Base-by-base conservation (phyloP, 2,329 filamentous ascomycete genomes). In the Ascochyta koolunga region DNA sequence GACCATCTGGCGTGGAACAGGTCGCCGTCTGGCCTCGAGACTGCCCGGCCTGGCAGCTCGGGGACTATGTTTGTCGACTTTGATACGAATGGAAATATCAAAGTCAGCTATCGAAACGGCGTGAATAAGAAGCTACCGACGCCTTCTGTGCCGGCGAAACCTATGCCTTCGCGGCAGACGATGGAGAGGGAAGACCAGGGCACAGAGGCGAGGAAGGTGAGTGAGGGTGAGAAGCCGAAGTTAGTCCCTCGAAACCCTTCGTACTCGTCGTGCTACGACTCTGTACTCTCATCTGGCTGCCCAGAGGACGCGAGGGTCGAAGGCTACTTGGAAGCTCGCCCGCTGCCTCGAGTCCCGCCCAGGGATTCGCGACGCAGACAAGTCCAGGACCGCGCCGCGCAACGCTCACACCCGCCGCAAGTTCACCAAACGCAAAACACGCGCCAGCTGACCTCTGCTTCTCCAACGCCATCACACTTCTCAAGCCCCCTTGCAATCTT, bases 41-140 rank as follows among this genome's bases (percentile, higher is more conserved):
- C 10, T 11, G 15, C 16, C n/a, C 37, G 35, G 22, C 33, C 56
- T 21, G 25, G 39, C 29, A 19, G 25, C 36, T 38, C 47, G 1
- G 60, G 60, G 7, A 68, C 67, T 2, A 48, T 69, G 54, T 55
- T 69, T 19, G 55, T 70, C 1, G 66, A 70, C 39, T 69, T 59
- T 39, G 58, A 62, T 19, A 35, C 54, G 1, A 29, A 21, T 6
- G 54, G 41, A 0, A 15, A 50, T 0, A 36, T 54, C 35, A 45
- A 54, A 4, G 43, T 56, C 8, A 49, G 43, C 5, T 56, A 41
- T 18, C 54, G 54, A 11, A 37, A 46, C 11, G 51, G 51, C 18
- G 22, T 54, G 7, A 36, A 54, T 4, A 54, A 54, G 51, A 54
- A 46, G 33, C 16, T 54, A 22, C 51, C 51, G 18, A 16, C 19